Conservation (phyloP, 805 yeast genomes). For the Teunomyces funiuensis region DNA sequence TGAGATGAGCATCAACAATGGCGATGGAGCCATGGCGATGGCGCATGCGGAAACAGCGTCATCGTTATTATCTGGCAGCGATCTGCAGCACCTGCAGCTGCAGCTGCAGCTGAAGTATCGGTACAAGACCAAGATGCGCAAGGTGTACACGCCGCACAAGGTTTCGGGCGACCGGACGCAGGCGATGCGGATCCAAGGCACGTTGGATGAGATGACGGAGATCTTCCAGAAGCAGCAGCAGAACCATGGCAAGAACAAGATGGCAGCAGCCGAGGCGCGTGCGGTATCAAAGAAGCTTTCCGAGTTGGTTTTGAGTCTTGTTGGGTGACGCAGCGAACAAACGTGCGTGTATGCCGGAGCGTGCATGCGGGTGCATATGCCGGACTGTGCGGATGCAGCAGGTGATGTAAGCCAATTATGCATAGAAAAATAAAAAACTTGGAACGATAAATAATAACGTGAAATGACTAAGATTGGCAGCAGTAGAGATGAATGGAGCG, state of each 20-base stretch:
- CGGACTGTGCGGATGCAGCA: no score
- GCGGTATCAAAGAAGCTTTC: slow-evolving; percentile 7
- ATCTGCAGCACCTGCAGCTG: background rate
- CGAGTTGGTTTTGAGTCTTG: slow-evolving; percentile 8
- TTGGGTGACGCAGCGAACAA: slow-evolving; percentile 1
- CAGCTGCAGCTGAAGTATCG: slow-evolving; percentile 10
- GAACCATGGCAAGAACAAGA: background rate
- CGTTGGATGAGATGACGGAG: slow-evolving; percentile 27
- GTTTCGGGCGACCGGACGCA: slow-evolving; percentile 32
- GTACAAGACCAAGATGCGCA: slow-evolving; percentile 37
- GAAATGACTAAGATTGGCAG: no score
- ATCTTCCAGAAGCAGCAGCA: slow-evolving; percentile 15
- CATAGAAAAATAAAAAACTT: no score
- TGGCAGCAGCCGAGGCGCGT: background rate
- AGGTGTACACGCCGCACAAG: slow-evolving; percentile 35
- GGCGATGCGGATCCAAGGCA: slow-evolving; percentile 26
- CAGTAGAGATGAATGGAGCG: no score
- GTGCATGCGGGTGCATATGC: no score
- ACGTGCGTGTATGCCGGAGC: no score
- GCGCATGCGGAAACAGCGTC: no score
- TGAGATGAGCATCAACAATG: slow-evolving; percentile 31
- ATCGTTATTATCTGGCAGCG: background rate
- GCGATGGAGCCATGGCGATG: no score
- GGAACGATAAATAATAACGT: no score
- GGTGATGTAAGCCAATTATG: no score